These are phyloP conservation scores for Asterochloris erici DNA, from an alignment of 139 green algal genomes.

Conservation along the genomic window DNA sequence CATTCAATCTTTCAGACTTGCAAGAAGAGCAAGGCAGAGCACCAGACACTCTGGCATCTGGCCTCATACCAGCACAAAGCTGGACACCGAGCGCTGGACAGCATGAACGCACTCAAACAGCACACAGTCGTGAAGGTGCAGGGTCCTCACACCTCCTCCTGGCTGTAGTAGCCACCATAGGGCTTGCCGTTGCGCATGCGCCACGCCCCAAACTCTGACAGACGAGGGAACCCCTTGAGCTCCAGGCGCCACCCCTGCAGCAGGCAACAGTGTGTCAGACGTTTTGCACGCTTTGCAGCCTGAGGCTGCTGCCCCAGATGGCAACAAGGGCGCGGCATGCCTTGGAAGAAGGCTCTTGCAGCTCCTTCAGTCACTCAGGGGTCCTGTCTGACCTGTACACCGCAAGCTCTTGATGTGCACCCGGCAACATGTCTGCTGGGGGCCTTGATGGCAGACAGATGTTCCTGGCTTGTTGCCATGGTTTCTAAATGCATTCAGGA, in stretches of 20 bases:
- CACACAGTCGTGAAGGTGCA: not conserved
- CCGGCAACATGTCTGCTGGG: too few species aligned
- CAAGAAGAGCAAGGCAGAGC: not conserved
- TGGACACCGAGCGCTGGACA: not conserved
- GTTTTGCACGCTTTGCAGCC: not conserved
- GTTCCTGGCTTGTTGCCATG: too few species aligned
- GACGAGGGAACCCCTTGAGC: slow-evolving; percentile 41
- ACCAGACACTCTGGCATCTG: not conserved
- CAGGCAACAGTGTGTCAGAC: not conserved
- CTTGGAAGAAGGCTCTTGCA: too few species aligned
- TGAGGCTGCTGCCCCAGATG: not conserved
- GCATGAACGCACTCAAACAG: not conserved
- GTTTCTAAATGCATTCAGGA: too few species aligned
- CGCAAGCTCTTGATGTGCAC: too few species aligned
- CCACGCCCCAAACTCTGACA: slow-evolving; percentile 54
- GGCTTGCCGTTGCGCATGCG: slow-evolving; percentile 3
- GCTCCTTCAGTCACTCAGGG: too few species aligned
- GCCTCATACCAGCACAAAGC: not conserved
- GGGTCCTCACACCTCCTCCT: slow-evolving; percentile 34
- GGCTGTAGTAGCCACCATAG: slow-evolving; percentile 60
- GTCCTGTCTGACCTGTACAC: too few species aligned
- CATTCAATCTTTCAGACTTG: not conserved
- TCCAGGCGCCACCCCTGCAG: slow-evolving; percentile 60
- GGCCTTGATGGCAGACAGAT: too few species aligned
- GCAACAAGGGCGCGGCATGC: too few species aligned